Conservation (phyloP, 176 grass and related monocot genomes). For the Phoenix roebelenii region DNA sequence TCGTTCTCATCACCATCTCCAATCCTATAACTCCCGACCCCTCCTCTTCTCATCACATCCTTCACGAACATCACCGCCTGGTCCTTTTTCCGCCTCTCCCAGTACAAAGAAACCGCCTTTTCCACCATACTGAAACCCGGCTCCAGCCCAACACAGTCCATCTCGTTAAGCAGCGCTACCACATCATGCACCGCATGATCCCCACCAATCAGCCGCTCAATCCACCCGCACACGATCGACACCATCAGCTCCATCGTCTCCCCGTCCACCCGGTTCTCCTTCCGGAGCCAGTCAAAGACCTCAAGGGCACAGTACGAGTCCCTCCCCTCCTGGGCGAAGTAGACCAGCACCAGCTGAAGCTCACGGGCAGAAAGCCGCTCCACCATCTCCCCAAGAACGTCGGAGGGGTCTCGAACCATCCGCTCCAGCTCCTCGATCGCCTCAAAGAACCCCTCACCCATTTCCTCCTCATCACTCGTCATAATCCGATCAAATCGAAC, state of each 20-base stretch:
- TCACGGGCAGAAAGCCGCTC: slow-evolving; percentile 65
- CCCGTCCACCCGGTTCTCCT: slow-evolving; percentile 82
- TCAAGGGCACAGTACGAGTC: slow-evolving; percentile 94
- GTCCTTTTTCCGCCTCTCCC: slow-evolving; percentile 61
- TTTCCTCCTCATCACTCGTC: slow-evolving; percentile 25
- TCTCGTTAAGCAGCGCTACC: slow-evolving; percentile 67
- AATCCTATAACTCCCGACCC: slow-evolving; percentile 38
- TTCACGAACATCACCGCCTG: slow-evolving; percentile 71
- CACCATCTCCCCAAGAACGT: slow-evolving; percentile 40
- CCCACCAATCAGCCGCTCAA: slow-evolving; percentile 56
- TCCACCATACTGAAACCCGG: slow-evolving; percentile 93
- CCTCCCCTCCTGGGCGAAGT: slow-evolving; percentile 93
- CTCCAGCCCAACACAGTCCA: slow-evolving; percentile 86
- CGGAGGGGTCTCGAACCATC: slow-evolving; percentile 39
- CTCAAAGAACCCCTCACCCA: slow-evolving; percentile 37
- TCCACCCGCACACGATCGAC: slow-evolving; percentile 89
- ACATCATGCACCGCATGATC: slow-evolving; percentile 60
- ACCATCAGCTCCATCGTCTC: slow-evolving; percentile 99
- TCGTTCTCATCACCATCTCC: slow-evolving; percentile 24
- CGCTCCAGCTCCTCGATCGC: slow-evolving; percentile 82
- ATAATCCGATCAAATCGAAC: slow-evolving; percentile 37
- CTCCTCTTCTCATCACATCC: slow-evolving; percentile 65
- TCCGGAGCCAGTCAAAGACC: slow-evolving; percentile 95
- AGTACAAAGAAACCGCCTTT: slow-evolving; percentile 88
- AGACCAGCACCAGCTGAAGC: slow-evolving; percentile 85